A percentile compares a stretch with the other conserved stretches of the same genome.
Evolutionary conservation across 2,329 filamentous ascomycete species (phyloP).

Genomic region (Kalmusia sp.): DNA sequence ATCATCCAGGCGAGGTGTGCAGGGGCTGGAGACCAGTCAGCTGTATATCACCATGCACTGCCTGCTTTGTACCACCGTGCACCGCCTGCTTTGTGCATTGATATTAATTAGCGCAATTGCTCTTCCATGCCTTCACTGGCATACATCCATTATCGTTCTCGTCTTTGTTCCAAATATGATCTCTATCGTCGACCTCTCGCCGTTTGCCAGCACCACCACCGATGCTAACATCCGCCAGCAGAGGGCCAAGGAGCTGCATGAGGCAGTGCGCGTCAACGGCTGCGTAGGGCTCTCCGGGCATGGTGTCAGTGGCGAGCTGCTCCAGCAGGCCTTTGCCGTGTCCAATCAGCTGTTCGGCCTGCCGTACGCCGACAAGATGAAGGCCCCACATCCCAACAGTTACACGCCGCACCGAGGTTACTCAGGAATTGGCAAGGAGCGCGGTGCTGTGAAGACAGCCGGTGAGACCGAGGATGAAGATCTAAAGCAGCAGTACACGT

Average conservation of each 20-base stretch:
- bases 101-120: not conserved
- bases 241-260: not conserved
- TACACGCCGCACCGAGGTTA: slow-evolving; percentile 62
- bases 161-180: not conserved
- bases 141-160: not conserved
- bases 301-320: slow-evolving; percentile 46
- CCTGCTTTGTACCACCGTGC: too few species aligned
- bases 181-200: not conserved
- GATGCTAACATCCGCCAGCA: not conserved
- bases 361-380: slow-evolving; percentile 54
- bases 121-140: not conserved
- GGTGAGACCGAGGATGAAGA: slow-evolving; percentile 46
- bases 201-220: not conserved
- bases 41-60: not conserved
- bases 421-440: slow-evolving; percentile 62
- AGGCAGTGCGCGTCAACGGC: slow-evolving; percentile 39
- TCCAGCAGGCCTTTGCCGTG: slow-evolving; percentile 55
- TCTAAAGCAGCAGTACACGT: slow-evolving; percentile 45
- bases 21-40: too few species aligned
- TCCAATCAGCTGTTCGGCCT: slow-evolving; percentile 55
- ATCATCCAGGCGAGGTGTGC: not conserved
- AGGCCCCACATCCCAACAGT: slow-evolving; percentile 58
- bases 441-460: slow-evolving; percentile 56
- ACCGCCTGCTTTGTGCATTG: not conserved
- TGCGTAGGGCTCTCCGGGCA: slow-evolving; percentile 60